Base-by-base conservation (phyloP, 148 eudicot genomes). In the Diospyros lotus region DNA sequence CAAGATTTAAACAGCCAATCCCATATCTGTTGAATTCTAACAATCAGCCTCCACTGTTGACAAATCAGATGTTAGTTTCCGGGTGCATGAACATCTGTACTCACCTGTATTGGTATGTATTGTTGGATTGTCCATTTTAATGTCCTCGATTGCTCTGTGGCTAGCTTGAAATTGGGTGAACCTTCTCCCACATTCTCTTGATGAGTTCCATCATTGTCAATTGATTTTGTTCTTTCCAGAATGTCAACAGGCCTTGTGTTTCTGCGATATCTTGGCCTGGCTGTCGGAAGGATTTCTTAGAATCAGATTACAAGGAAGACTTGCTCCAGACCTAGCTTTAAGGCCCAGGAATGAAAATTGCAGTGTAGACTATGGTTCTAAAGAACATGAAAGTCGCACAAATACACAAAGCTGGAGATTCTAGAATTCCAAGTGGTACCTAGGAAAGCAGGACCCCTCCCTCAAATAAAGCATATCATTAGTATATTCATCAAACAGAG, bases 1-100 rank as follows among this genome's bases (percentile, higher is more conserved):
- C 98, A 91, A 12, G 97, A 87, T 69, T 91, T 89, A 69, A 94
- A 94, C 79, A 94, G 84, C 98, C 98, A 91, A 79, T 89, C 94
- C 85, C 94, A 86, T 46, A 93, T 81, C 98, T 89, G 76, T 55
- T n/a, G 78, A 64, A 81, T 67, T 53, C 5, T 42, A 58, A 58
- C 2, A 58, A 63, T 61, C 5, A 66, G 46, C 53, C 3, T 17
- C 50, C 8, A 3, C 52, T 50, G 44, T 44, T 40, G 41, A 51
- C 42, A 10, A 48, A 6, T 6, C 70, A 42, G 13, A 77, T n/a
- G 18, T 13, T 18, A 42, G 50, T 11, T 63, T 28, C 38, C 4
- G 62, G 15, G 41, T 50, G 55, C n/a, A 58, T 39, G 8, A 4
- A 8, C 52, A 75, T 1, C 54, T 60, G 63, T 39, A 38, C 69